Evolutionary conservation across 305 asterid genomes (phyloP).

Genomic region (Fraxinus ornus): DNA sequence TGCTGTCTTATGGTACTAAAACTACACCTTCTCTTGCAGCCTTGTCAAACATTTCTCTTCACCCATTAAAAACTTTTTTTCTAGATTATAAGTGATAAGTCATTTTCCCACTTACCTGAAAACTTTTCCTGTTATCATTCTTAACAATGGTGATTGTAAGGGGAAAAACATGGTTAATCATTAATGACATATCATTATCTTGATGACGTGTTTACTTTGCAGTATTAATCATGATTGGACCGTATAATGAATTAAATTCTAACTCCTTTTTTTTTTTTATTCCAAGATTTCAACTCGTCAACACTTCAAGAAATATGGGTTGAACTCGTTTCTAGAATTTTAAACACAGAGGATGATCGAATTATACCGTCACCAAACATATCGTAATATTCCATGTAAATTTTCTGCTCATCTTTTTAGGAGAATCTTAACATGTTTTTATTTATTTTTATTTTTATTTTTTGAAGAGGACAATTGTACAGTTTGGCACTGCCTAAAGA

Average conservation of each 20-base stretch:
- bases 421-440: background rate
- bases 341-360: background rate
- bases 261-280: too few relatives aligned
- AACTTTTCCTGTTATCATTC: slow-evolving; percentile 12
- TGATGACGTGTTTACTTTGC: background rate
- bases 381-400: background rate
- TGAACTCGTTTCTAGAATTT: background rate
- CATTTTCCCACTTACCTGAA: slow-evolving; percentile 22
- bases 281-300: background rate
- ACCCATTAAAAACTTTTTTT: slow-evolving; percentile 6
- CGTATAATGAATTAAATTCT: too few relatives aligned
- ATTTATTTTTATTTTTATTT: background rate
- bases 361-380: background rate
- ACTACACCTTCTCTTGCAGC: slow-evolving; percentile 24
- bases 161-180: background rate
- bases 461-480: background rate
- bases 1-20: slow-evolving; percentile 23
- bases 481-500: background rate
- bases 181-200: slow-evolving; percentile 8
- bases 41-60: slow-evolving; percentile 22
- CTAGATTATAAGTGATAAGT: slow-evolving; percentile 27
- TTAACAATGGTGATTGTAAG: slow-evolving; percentile 2
- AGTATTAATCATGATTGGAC: background rate
- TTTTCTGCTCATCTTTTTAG: background rate
- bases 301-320: background rate